Evolutionary conservation across 495 filamentous ascomycete species (phyloP).

Genomic region (Xylaria cubensis): DNA sequence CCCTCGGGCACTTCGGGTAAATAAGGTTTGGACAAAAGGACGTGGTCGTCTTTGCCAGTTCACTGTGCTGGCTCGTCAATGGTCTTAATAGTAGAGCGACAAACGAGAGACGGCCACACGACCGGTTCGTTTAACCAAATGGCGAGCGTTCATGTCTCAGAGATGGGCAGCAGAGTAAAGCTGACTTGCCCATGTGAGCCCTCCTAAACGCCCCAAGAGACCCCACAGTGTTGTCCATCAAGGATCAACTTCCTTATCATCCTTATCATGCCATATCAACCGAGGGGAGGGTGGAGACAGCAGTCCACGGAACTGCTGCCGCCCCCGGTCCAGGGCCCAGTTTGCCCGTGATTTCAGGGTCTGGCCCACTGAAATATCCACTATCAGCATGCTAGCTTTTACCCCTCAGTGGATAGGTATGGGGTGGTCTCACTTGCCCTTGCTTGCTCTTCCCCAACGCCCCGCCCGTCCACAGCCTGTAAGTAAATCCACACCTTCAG

Average conservation of each 20-base stretch:
- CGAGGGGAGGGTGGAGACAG: not conserved
- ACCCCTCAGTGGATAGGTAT: conserved; percentile 22
- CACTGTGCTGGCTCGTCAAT: not conserved
- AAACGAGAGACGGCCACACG: conserved; percentile 19
- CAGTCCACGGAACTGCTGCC: not conserved
- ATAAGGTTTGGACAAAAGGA: not conserved
- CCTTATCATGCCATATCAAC: conserved; percentile 17
- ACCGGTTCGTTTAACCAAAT: not conserved
- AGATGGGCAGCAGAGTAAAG: not conserved
- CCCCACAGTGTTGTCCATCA: not conserved
- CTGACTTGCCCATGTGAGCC: conserved; percentile 31
- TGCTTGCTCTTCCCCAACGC: not conserved
- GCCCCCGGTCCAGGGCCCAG: not conserved
- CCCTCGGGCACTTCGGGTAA: conserved; percentile 1
- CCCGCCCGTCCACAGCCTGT: not conserved
- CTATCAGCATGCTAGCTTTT: conserved; percentile 10
- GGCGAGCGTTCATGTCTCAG: conserved; percentile 13
- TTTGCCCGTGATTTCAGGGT: not conserved
- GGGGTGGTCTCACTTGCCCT: not conserved
- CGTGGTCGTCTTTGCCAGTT: conserved; percentile 11
- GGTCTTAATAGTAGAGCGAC: conserved; percentile 9
- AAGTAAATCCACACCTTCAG: conserved; percentile 1
- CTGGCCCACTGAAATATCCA: not conserved
- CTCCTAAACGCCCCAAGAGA: not conserved
- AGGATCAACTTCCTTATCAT: not conserved